A percentile compares a stretch with the other conserved stretches of the same genome.
Evolutionary conservation across 1,139 yeast genomes (phyloP).

Genomic region (Diutina catenulata): DNA sequence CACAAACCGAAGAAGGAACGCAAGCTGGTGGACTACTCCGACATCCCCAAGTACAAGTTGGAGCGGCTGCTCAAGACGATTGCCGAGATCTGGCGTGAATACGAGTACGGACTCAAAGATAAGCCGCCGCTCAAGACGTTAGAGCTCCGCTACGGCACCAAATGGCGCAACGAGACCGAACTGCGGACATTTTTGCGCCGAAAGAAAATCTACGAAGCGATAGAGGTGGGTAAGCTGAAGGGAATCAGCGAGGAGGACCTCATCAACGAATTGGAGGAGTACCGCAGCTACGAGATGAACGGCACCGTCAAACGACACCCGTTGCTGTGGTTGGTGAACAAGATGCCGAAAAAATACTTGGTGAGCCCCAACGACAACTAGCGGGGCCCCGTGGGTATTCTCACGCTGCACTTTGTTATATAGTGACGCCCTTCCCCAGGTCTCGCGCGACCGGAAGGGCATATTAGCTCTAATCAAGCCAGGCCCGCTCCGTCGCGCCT

Average conservation of each 20-base stretch:
- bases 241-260: slow-evolving; percentile 23
- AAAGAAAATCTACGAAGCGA: slow-evolving; percentile 27
- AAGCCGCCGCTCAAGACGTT: slow-evolving; percentile 3
- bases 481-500: not conserved
- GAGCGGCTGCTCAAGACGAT: slow-evolving; percentile 26
- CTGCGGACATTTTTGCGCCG: slow-evolving; percentile 27
- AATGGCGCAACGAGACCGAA: slow-evolving; percentile 12
- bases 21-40: not conserved
- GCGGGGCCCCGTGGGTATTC: not conserved
- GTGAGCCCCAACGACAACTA: not conserved
- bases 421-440: slow-evolving; percentile 1
- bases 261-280: slow-evolving; percentile 21
- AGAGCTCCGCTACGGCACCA: not conserved
- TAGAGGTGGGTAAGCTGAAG: slow-evolving; percentile 22
- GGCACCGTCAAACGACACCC: slow-evolving; percentile 25
- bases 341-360: slow-evolving; percentile 22
- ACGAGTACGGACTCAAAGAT: slow-evolving; percentile 12
- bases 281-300: slow-evolving; percentile 10
- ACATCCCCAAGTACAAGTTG: slow-evolving; percentile 18
- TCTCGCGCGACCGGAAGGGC: not conserved
- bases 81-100: slow-evolving; percentile 30
- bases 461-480: not conserved
- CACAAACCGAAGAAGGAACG: too few relatives aligned
- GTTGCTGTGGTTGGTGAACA: slow-evolving; percentile 25
- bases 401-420: not conserved